A percentile compares a stretch with the other conserved stretches of the same genome.
These are phyloP conservation scores for Clarireedia monteithiana DNA, from an alignment of 2,329 filamentous ascomycete species.

Conservation along the genomic window DNA sequence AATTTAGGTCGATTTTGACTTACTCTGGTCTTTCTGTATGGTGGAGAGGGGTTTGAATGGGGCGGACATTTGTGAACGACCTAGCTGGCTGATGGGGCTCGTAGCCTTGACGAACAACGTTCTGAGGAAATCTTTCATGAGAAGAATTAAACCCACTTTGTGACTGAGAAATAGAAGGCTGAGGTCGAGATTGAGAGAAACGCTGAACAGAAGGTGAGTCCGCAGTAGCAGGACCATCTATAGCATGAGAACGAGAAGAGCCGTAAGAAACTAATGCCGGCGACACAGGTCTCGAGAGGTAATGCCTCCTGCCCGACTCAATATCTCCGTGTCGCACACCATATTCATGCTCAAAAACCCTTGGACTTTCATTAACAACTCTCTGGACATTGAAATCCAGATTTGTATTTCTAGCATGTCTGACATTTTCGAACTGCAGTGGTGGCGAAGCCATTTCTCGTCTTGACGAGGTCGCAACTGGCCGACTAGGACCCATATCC, in stretches of 20 bases:
- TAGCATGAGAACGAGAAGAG: constrained; percentile 20
- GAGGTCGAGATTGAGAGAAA: constrained; percentile 27
- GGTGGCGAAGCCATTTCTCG: constrained; percentile 12
- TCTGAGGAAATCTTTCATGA: constrained; percentile 18
- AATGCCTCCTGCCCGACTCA: constrained; percentile 12
- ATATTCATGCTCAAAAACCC: constrained; percentile 14
- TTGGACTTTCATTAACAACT: constrained; percentile 9
- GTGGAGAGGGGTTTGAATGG: constrained; percentile 18
- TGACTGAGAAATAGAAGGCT: constrained; percentile 13
- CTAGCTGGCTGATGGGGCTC: constrained; percentile 12
- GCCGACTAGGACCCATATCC: constrained; percentile 7
- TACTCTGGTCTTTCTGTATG: constrained; percentile 23
- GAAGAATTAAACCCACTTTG: constrained; percentile 18
- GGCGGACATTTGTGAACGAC: constrained; percentile 13
- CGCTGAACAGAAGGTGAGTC: constrained; percentile 24
- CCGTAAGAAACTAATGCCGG: constrained; percentile 15
- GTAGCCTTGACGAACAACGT: constrained; percentile 12
- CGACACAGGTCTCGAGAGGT: constrained; percentile 13
- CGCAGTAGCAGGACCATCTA: constrained; percentile 14
- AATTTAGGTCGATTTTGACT: constrained; percentile 10
- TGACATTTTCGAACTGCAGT: neutral
- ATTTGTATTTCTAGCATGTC: constrained; percentile 7
- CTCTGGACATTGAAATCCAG: constrained; percentile 13
- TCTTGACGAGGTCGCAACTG: constrained; percentile 5
- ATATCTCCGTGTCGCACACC: constrained; percentile 14